Conservation (phyloP, 345 rosid species). For the Microthlaspi erraticum region DNA sequence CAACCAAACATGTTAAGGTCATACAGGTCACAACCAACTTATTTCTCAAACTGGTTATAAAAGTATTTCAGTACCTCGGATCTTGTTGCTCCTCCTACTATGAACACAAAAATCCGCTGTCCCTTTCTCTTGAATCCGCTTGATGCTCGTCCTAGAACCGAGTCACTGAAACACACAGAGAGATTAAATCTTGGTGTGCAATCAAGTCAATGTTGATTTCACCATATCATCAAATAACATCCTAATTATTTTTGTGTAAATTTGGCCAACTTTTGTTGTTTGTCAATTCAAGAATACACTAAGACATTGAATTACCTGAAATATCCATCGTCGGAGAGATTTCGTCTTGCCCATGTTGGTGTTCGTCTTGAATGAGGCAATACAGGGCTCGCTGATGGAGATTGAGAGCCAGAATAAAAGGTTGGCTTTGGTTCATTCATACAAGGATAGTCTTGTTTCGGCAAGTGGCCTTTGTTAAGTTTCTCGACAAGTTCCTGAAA, state of each 20-base stretch:
- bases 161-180: slow-evolving; percentile 60
- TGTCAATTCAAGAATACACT: slow-evolving; percentile 2
- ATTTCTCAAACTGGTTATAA: not conserved
- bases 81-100: slow-evolving; percentile 94
- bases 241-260: not conserved
- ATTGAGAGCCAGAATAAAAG: slow-evolving; percentile 60
- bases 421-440: slow-evolving; percentile 91
- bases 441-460: slow-evolving; percentile 86
- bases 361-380: slow-evolving; percentile 79
- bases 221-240: not conserved
- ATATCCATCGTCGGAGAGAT: slow-evolving; percentile 79
- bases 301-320: slow-evolving; percentile 57
- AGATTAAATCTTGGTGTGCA: not conserved
- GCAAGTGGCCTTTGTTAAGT: slow-evolving; percentile 74
- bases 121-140: slow-evolving; percentile 83
- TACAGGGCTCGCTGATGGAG: slow-evolving; percentile 51
- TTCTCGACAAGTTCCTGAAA: slow-evolving; percentile 84
- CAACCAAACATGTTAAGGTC: slow-evolving; percentile 17
- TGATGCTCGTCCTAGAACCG: slow-evolving; percentile 71
- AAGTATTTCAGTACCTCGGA: slow-evolving; percentile 70
- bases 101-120: slow-evolving; percentile 81
- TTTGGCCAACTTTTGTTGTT: not conserved
- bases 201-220: not conserved
- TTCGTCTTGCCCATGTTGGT: slow-evolving; percentile 73
- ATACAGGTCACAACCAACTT: not conserved